Percentiles rank a stretch among this genome's conserved stretches.
Evolutionary conservation across 2,329 filamentous ascomycete genomes (phyloP).

Genomic region (Elsinoe fawcettii): DNA sequence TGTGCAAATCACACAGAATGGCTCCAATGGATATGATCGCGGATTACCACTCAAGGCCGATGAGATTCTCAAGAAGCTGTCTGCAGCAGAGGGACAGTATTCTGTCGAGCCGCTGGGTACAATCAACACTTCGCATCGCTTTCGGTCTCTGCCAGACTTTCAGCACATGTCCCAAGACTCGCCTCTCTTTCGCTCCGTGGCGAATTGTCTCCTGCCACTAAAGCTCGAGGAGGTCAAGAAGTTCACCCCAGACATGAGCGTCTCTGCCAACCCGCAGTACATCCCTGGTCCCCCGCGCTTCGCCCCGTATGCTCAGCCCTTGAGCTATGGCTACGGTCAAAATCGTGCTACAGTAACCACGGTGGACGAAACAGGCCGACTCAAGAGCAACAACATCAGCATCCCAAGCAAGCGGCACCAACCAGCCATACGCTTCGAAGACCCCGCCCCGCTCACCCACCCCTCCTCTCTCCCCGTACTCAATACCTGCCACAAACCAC

Average conservation of each 20-base stretch:
- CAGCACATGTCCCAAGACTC: conserved; percentile 41
- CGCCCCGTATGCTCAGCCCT: conserved; percentile 24
- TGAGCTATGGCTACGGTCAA: conserved; percentile 19
- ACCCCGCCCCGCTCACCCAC: conserved; percentile 52
- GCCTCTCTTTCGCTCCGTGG: conserved; percentile 62
- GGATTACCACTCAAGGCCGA: conserved; percentile 13
- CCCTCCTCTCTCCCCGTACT: conserved; percentile 50
- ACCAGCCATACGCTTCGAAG: conserved; percentile 54
- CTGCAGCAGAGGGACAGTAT: conserved; percentile 25
- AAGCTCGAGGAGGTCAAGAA: conserved; percentile 47
- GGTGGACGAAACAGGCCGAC: conserved; percentile 15
- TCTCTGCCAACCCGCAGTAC: conserved; percentile 51
- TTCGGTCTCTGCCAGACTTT: conserved; percentile 78
- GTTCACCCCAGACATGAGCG: conserved; percentile 60
- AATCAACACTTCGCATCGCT: conserved; percentile 76
- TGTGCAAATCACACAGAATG: not conserved
- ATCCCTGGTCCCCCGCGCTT: conserved; percentile 45
- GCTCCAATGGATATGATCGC: not conserved
- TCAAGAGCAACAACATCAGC: conserved; percentile 27
- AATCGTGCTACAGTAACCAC: conserved; percentile 16
- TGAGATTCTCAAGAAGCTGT: conserved; percentile 26
- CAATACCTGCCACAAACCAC: conserved; percentile 28
- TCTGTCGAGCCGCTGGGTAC: conserved; percentile 38
- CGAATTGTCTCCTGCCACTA: conserved; percentile 50
- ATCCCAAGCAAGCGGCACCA: conserved; percentile 52